These are phyloP conservation scores for Escovopsis sp. DNA, from an alignment of 2,329 filamentous ascomycete species.

Conservation along the genomic window DNA sequence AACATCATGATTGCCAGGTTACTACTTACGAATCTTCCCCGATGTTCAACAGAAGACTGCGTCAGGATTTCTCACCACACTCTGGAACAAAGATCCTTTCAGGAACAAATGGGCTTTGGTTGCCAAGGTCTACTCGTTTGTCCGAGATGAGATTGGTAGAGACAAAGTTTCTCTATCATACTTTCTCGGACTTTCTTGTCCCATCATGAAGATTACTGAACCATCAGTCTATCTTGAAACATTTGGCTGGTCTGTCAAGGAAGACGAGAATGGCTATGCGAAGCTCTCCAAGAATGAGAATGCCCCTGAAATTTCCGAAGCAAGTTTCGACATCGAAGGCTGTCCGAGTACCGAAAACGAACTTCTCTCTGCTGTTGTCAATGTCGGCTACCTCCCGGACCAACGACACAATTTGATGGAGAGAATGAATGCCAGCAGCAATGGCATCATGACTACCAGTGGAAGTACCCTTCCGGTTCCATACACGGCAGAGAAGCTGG, in stretches of 20 bases:
- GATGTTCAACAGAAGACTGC: constrained; percentile 35
- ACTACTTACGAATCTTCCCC: constrained; percentile 31
- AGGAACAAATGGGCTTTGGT: constrained; percentile 37
- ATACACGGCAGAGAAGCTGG: constrained; percentile 9
- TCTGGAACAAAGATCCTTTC: constrained; percentile 36
- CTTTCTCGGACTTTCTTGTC: constrained; percentile 30
- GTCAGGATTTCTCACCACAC: constrained; percentile 30
- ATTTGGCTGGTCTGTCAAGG: constrained; percentile 30
- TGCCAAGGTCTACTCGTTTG: constrained; percentile 39
- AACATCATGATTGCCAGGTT: constrained; percentile 19
- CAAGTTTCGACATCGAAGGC: not conserved
- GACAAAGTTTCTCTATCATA: constrained; percentile 28
- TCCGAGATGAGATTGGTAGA: constrained; percentile 35
- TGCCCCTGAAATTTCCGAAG: not conserved
- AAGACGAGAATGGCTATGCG: constrained; percentile 13
- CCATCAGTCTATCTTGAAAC: constrained; percentile 29
- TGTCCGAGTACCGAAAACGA: constrained; percentile 16
- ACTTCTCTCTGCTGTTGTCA: constrained; percentile 12
- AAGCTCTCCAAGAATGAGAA: constrained; percentile 8
- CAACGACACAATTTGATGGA: constrained; percentile 10
- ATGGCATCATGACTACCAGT: constrained; percentile 14
- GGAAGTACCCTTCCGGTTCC: constrained; percentile 1
- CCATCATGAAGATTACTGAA: constrained; percentile 30
- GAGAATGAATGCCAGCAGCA: constrained; percentile 10
- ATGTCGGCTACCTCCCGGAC: constrained; percentile 13